A percentile compares a stretch with the other conserved stretches of the same genome.
Conservation (phyloP, 202 grass and related monocot species). For the Brachypodium distachyon region DNA sequence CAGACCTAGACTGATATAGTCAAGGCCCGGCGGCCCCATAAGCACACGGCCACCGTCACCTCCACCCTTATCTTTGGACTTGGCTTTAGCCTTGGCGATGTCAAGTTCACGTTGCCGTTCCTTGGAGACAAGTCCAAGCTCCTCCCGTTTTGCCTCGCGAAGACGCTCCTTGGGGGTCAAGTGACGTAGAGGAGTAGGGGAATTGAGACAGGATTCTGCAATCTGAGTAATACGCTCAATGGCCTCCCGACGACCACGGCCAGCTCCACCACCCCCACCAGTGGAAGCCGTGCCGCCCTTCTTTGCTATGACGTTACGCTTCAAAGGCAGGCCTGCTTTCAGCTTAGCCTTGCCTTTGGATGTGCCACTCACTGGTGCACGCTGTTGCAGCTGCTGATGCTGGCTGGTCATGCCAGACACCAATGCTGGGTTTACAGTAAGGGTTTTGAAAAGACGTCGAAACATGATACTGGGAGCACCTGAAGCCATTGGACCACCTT, state of each 20-base stretch:
- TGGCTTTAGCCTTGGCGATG: constrained; percentile 48
- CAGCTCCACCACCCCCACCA: background rate
- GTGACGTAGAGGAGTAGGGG: constrained; percentile 51
- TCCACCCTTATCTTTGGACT: constrained; percentile 3
- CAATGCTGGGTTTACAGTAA: constrained; percentile 5
- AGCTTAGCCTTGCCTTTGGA: constrained; percentile 84
- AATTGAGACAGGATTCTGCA: constrained; percentile 59
- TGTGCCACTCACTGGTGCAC: constrained; percentile 55
- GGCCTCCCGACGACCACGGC: constrained; percentile 41
- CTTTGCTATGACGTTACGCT: constrained; percentile 50
- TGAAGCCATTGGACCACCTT: constrained; percentile 12
- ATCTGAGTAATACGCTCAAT: constrained; percentile 52
- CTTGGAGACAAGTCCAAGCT: constrained; percentile 75
- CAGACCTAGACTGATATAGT: constrained; percentile 78
- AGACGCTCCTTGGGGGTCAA: constrained; percentile 45
- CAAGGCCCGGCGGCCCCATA: constrained; percentile 41
- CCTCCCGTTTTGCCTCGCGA: constrained; percentile 68
- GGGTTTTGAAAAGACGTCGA: constrained; percentile 18
- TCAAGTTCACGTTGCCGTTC: constrained; percentile 78
- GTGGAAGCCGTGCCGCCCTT: constrained; percentile 24
- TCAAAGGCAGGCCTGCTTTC: constrained; percentile 51
- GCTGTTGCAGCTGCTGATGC: constrained; percentile 45
- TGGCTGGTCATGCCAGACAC: constrained; percentile 14
- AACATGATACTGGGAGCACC: constrained; percentile 6
- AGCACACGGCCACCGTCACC: background rate